phyloP scores from a whole-genome alignment of 306 rosid genomes.

The cucumber (Cucumis sativus) region Cucumber_9930_V3 NC_026660.2:22448501-22449000 shows the following conservation, averaged over 20 bases:
- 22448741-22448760: constrained; percentile 14
- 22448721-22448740: constrained; percentile 12
- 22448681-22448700: constrained; percentile 89
- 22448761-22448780: not conserved
- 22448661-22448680: constrained; percentile 89
- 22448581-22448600: not conserved
- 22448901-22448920: no score
- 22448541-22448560: not conserved
- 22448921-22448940: no score
- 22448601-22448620: not conserved
- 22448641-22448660: constrained; percentile 23
- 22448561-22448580: not conserved
- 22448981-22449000: no score
- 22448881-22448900: no score
- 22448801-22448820: not conserved
- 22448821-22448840: no score
- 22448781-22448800: not conserved
- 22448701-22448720: constrained; percentile 86
- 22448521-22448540: not conserved
- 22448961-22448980: no score
- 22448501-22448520: not conserved
- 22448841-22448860: no score
- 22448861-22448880: no score
- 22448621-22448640: not conserved
- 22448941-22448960: no score